A percentile compares a stretch with the other conserved stretches of the same genome.
Evolutionary conservation across 768 basidiomycete species (phyloP).

Genomic region (Psilocybe cyanescens): DNA sequence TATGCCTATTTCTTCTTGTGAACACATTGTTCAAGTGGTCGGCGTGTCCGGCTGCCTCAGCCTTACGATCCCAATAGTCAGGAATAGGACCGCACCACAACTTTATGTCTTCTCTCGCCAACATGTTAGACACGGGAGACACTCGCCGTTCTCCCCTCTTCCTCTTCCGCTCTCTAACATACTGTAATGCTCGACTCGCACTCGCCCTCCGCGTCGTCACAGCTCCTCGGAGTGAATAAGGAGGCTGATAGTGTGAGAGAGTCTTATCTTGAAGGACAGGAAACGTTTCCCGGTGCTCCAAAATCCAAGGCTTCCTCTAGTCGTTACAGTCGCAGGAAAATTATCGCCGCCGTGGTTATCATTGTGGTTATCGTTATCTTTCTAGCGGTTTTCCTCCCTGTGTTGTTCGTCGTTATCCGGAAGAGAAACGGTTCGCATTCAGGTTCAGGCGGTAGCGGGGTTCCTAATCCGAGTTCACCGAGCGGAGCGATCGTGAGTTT

Average conservation of each 20-base stretch:
- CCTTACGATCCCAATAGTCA: not conserved
- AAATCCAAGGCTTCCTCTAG: not conserved
- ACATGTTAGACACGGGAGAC: not conserved
- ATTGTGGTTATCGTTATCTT: constrained; percentile 23
- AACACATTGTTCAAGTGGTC: not conserved
- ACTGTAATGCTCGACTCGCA: not conserved
- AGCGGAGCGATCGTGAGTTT: constrained; percentile 21
- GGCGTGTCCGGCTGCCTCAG: not conserved
- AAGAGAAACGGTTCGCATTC: constrained; percentile 13
- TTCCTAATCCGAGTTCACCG: constrained; percentile 17
- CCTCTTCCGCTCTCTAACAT: not conserved
- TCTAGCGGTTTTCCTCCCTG: constrained; percentile 32
- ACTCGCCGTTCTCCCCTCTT: constrained; percentile 1
- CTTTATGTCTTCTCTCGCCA: not conserved
- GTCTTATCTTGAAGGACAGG: not conserved
- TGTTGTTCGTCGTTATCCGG: constrained; percentile 32
- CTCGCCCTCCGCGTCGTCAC: constrained; percentile 11
- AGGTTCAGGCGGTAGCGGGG: constrained; percentile 5
- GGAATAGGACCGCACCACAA: not conserved
- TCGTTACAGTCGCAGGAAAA: constrained; percentile 16
- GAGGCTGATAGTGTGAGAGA: not conserved
- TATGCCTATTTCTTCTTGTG: too few relatives aligned
- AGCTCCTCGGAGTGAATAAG: constrained; percentile 7
- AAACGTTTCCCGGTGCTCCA: not conserved
- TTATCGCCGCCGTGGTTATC: constrained; percentile 9